Evolutionary conservation across 2,329 filamentous ascomycete species (phyloP).

Genomic region (Zymoseptoria brevis): DNA sequence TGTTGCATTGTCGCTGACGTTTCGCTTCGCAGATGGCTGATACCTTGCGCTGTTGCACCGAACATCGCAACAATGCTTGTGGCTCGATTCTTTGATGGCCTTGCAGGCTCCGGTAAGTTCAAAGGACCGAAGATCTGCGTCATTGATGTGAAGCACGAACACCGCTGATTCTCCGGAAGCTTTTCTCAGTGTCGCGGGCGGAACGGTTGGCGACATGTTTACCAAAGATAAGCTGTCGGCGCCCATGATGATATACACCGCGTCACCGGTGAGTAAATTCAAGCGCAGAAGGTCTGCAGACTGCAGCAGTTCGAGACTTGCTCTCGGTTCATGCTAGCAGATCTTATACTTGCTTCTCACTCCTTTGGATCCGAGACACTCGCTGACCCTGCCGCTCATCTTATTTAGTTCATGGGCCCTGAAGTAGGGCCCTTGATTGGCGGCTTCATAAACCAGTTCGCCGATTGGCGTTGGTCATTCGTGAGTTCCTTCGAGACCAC

Average conservation of each 20-base stretch:
- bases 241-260: constrained; percentile 71
- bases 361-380: too few relatives aligned
- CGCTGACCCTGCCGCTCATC: too few relatives aligned
- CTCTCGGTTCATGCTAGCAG: too few relatives aligned
- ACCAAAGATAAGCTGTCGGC: constrained; percentile 59
- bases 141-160: too few relatives aligned
- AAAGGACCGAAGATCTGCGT: too few relatives aligned
- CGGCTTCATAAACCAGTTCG: constrained; percentile 74
- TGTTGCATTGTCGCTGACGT: background rate
- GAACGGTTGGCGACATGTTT: constrained; percentile 81
- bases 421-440: constrained; percentile 55
- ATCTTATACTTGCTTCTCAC: too few relatives aligned
- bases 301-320: too few relatives aligned
- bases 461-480: constrained; percentile 56
- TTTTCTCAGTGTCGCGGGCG: constrained; percentile 63
- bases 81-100: constrained; percentile 66
- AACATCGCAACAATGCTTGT: constrained; percentile 61
- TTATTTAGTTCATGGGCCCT: constrained; percentile 41
- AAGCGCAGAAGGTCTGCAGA: too few relatives aligned
- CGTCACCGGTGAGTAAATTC: constrained; percentile 38
- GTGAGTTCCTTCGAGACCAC: background rate
- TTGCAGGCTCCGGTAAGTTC: constrained; percentile 47
- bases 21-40: constrained; percentile 14
- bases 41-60: constrained; percentile 62
- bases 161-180: constrained; percentile 23